These are phyloP conservation scores for Medicago lupulina DNA, from an alignment of 306 rosid species.

Conservation along the genomic window DNA sequence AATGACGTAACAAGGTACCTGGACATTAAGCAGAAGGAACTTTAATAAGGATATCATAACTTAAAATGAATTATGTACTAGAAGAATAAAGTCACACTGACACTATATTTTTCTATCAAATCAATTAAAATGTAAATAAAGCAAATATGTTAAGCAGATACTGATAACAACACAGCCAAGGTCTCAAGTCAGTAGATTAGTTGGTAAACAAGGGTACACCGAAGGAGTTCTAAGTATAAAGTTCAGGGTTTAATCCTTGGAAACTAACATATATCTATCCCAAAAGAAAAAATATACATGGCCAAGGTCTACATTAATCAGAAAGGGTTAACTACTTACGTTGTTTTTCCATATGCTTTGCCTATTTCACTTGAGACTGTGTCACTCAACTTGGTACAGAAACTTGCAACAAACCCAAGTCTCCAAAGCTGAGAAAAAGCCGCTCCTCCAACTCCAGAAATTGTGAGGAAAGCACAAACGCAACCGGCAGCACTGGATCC, in stretches of 20 bases:
- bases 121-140: no score
- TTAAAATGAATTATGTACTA: conserved; percentile 3
- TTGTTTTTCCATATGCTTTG: conserved; percentile 90
- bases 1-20: conserved; percentile 93
- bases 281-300: not conserved
- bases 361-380: conserved; percentile 99
- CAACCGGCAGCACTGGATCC: conserved; percentile 99
- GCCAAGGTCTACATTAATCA: conserved; percentile 8
- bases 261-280: not conserved
- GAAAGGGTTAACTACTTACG: conserved; percentile 59
- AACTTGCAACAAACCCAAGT: conserved; percentile 95
- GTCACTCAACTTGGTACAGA: conserved; percentile 95
- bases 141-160: conserved; percentile 21
- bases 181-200: not conserved
- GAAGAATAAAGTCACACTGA: conserved; percentile 18
- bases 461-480: conserved; percentile 74
- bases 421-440: conserved; percentile 74
- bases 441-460: conserved; percentile 72
- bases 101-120: no score
- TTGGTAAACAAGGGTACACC: not conserved
- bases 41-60: conserved; percentile 17
- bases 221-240: not conserved
- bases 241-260: not conserved
- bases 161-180: not conserved
- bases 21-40: conserved; percentile 33